Evolutionary conservation across 257 asterid species (phyloP).

Genomic region (Scutellaria baicalensis): DNA sequence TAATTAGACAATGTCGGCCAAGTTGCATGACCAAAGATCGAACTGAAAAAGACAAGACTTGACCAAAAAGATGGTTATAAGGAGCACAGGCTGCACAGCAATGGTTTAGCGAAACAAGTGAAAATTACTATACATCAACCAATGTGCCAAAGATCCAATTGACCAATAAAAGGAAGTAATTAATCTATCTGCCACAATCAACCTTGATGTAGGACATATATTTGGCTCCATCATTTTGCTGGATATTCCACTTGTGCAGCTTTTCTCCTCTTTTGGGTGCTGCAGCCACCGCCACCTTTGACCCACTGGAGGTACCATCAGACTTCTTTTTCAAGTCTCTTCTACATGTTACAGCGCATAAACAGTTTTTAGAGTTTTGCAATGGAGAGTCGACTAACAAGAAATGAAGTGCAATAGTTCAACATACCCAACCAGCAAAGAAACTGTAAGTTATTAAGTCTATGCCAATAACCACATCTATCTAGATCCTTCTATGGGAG

Average conservation of each 20-base stretch:
- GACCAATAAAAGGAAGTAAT: background rate
- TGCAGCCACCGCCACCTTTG: constrained; percentile 30
- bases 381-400: background rate
- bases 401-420: background rate
- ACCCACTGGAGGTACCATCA: constrained; percentile 42
- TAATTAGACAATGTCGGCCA: background rate
- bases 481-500: background rate
- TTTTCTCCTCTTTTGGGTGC: constrained; percentile 44
- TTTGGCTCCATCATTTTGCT: constrained; percentile 67
- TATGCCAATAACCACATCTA: background rate
- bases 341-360: constrained; percentile 39
- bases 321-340: constrained; percentile 40
- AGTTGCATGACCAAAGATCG: background rate
- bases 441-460: background rate
- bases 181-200: constrained; percentile 8
- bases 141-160: constrained; percentile 9
- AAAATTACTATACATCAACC: background rate
- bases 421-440: background rate
- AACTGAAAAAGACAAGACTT: background rate
- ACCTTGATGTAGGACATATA: constrained; percentile 98
- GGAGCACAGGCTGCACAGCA: background rate
- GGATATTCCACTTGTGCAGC: constrained; percentile 53
- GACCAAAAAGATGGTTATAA: background rate
- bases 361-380: constrained; percentile 5
- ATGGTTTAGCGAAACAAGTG: background rate